Evolutionary conservation across 495 filamentous ascomycete genomes (phyloP), one percentile per base, ranked within the genome.

Genomic region (Penicillium lagena): DNA sequence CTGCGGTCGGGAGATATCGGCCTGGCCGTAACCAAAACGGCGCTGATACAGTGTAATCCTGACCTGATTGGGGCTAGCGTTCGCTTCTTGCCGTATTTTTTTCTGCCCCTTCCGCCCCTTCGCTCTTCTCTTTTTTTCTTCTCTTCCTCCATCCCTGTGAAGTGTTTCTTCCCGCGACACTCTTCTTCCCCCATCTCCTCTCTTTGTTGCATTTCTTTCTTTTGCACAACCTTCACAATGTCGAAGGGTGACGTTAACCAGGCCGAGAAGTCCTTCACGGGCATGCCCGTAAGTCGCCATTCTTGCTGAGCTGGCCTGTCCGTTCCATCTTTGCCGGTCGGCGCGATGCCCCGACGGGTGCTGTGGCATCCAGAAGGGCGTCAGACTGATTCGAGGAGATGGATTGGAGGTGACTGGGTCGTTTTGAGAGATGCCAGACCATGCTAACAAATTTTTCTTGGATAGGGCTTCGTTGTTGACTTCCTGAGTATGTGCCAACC

Each of bases 401-500:
- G 39, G 42, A 40, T 14, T 32, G 29, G 22, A 22, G 22, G 22
- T 4, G 3, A 4, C 22, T 22, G 22, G 22, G 2, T 22, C 22
- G 22, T 4, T 22, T 22, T 22, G 2, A 4, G 22, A 29, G 7
- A 9, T 4, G 33, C 44, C 10, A 7, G 31, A 49, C 1, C 1
- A 37, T 39, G 59, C 68, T 76, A 54, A 76, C 52, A 47, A 56
- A 49, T 52, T 51, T 40, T 59, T 54, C 55, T 54, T 15, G 22
- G 4, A 56, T 53, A 80, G 77, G 75, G 70, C 38, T 82, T 80
- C 64, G 72, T 95, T 64, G 87, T 90, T 56, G 91, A 97, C 77
- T 97, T 97, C 79, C 67, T 97, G 81, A 96, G 90, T 96, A 95
- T 60, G 90, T 93, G 41, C 48, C 40, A 50, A 39, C 42, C 17